Conservation (phyloP, 2,329 filamentous ascomycete genomes). For the Cercospora zeina region DNA sequence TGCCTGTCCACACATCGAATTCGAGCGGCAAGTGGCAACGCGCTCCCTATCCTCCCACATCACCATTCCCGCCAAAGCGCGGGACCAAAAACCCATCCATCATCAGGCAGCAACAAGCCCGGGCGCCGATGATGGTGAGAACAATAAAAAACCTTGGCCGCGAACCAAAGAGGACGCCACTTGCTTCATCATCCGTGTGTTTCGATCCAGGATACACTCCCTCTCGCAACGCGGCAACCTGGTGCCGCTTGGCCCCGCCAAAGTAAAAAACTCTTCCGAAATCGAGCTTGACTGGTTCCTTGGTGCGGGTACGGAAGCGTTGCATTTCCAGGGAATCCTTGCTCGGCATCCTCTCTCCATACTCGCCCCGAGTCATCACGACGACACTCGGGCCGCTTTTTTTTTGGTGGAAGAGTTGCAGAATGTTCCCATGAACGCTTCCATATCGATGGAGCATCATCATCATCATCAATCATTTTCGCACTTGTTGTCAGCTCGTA, state of each 20-base stretch:
- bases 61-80: background rate
- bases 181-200: conserved; percentile 1
- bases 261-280: background rate
- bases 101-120: background rate
- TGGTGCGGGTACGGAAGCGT: background rate
- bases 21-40: background rate
- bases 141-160: background rate
- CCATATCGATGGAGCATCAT: background rate
- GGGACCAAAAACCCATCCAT: background rate
- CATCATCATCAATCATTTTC: too few species aligned
- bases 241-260: background rate
- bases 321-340: background rate
- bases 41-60: background rate
- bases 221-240: background rate
- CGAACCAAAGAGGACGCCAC: conserved; percentile 1
- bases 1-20: background rate
- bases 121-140: background rate
- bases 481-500: too few species aligned
- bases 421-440: background rate
- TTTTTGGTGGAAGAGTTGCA: background rate
- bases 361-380: background rate
- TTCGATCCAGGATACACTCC: background rate
- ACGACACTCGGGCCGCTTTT: background rate
- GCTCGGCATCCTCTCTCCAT: background rate
- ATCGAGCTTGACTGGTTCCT: background rate